These are phyloP conservation scores for Fusarium sp. DNA, from an alignment of 2,329 filamentous ascomycete genomes.

Conservation along the genomic window DNA sequence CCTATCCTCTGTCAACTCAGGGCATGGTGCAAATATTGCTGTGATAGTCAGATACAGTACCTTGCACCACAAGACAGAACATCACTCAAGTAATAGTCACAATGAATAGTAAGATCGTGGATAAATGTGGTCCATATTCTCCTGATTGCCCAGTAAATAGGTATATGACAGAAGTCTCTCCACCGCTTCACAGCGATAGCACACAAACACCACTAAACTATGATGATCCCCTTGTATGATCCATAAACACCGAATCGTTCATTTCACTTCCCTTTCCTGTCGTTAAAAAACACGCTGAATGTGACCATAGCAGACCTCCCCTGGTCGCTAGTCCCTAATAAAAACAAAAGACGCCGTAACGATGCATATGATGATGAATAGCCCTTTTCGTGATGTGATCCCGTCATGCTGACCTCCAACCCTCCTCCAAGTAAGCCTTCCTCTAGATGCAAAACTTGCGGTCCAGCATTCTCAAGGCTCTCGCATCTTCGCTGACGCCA, in stretches of 20 bases:
- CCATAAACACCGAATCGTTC: conserved; percentile 37
- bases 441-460: conserved; percentile 62
- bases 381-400: conserved; percentile 12
- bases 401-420: background rate
- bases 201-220: conserved; percentile 32
- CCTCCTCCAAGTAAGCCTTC: background rate
- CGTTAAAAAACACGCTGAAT: conserved; percentile 44
- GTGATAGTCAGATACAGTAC: background rate
- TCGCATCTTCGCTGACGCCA: conserved; percentile 72
- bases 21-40: no score
- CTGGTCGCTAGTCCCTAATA: conserved; percentile 39
- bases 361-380: conserved; percentile 41
- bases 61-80: conserved; percentile 18
- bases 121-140: conserved; percentile 23
- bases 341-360: conserved; percentile 42
- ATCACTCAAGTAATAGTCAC: conserved; percentile 9
- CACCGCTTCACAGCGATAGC: conserved; percentile 9
- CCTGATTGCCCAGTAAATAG: conserved; percentile 38
- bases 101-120: background rate
- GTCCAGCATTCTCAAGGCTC: conserved; percentile 75
- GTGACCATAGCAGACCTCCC: conserved; percentile 38
- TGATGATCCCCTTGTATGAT: conserved; percentile 20
- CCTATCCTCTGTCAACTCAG: background rate
- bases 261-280: conserved; percentile 32
- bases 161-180: conserved; percentile 27